These are phyloP conservation scores for Phytophthora fragariae DNA, from an alignment of 352 stramenopile genomes.

Conservation along the genomic window DNA sequence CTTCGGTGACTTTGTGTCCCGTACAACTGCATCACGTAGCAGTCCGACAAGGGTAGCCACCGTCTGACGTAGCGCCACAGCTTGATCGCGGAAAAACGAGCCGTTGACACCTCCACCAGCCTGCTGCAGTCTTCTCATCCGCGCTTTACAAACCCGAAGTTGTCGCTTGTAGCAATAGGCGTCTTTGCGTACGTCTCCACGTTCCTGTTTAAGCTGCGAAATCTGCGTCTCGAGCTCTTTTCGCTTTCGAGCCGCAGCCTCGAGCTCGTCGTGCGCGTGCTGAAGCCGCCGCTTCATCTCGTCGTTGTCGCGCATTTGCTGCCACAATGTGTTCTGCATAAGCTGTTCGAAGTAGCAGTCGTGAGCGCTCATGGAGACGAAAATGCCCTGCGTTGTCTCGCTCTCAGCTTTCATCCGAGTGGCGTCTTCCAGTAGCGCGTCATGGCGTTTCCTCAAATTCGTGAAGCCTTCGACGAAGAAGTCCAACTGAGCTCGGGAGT, in stretches of 20 bases:
- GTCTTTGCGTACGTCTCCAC: slow-evolving; percentile 64
- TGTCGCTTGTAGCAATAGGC: slow-evolving; percentile 67
- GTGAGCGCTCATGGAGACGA: slow-evolving; percentile 64
- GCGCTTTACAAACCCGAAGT: slow-evolving; percentile 55
- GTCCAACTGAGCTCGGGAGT: slow-evolving; percentile 70
- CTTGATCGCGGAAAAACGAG: slow-evolving; percentile 56
- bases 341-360: slow-evolving; percentile 67
- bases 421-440: slow-evolving; percentile 63
- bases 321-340: slow-evolving; percentile 51
- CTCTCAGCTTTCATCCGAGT: slow-evolving; percentile 68
- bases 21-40: slow-evolving; percentile 54
- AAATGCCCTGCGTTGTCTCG: slow-evolving; percentile 63
- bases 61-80: slow-evolving; percentile 43
- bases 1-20: slow-evolving; percentile 68
- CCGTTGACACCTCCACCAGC: slow-evolving; percentile 35
- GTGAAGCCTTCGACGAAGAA: slow-evolving; percentile 85
- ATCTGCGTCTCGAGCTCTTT: slow-evolving; percentile 48
- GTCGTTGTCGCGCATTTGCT: slow-evolving; percentile 51
- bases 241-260: slow-evolving; percentile 43
- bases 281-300: slow-evolving; percentile 39
- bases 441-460: slow-evolving; percentile 70
- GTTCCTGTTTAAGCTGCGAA: slow-evolving; percentile 55
- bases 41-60: slow-evolving; percentile 53
- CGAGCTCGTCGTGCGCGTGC: slow-evolving; percentile 36
- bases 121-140: slow-evolving; percentile 41